phyloP scores from a whole-genome alignment of 2,329 filamentous ascomycete genomes.

The Pestalotiopsis sp. region DNA sequence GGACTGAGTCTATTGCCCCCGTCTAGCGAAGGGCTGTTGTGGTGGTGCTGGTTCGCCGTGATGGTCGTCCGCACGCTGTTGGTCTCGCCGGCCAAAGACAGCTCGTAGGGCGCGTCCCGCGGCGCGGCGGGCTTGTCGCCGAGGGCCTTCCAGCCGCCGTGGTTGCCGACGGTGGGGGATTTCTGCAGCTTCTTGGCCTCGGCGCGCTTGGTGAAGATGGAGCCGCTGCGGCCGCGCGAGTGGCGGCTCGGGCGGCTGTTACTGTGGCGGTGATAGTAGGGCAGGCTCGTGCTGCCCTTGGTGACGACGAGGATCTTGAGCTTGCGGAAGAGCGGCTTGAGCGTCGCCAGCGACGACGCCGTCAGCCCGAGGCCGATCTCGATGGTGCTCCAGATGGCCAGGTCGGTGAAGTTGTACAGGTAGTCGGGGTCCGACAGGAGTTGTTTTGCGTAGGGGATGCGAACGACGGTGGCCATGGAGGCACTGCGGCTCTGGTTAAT shows the following conservation, averaged over 20 bases:
- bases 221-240: neutral
- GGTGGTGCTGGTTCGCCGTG: neutral
- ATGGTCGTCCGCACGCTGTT: conserved; percentile 8
- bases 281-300: neutral
- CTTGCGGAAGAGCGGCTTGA: conserved; percentile 15
- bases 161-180: neutral
- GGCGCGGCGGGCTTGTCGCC: neutral
- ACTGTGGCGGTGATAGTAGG: neutral
- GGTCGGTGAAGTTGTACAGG: conserved; percentile 15
- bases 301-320: conserved; percentile 7
- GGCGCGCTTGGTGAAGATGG: neutral
- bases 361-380: conserved; percentile 14
- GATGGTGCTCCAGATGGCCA: conserved; percentile 16
- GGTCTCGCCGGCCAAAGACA: conserved; percentile 1
- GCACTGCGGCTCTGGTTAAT: neutral
- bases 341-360: conserved; percentile 14
- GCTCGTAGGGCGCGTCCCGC: neutral
- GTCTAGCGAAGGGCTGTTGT: neutral
- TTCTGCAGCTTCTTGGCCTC: conserved; percentile 7
- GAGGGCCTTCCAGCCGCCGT: neutral
- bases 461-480: conserved; percentile 14
- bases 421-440: conserved; percentile 14
- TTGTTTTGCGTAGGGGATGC: conserved; percentile 15
- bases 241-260: neutral
- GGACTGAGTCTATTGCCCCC: neutral